phyloP scores from a whole-genome alignment of 2,329 filamentous ascomycete genomes.

The Pseudogymnoascus sp. region DNA sequence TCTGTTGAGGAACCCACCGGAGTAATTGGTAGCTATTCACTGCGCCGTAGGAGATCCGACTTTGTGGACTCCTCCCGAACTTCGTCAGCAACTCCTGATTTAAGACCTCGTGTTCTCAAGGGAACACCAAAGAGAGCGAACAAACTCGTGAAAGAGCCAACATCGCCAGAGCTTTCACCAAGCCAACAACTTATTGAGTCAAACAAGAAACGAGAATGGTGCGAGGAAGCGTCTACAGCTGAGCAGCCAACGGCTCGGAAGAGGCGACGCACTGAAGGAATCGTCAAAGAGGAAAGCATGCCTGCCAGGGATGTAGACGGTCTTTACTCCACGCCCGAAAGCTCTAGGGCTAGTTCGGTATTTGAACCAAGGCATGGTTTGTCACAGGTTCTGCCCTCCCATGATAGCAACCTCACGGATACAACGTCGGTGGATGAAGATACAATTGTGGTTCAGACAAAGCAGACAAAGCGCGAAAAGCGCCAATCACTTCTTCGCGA shows the following conservation, averaged over 20 bases:
- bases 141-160: constrained; percentile 19
- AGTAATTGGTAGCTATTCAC: constrained; percentile 39
- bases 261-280: not conserved
- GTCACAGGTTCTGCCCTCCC: not conserved
- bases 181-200: constrained; percentile 16
- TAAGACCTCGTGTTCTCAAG: constrained; percentile 26
- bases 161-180: constrained; percentile 19
- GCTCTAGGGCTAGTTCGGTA: constrained; percentile 9
- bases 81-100: constrained; percentile 48
- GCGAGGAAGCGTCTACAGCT: constrained; percentile 12
- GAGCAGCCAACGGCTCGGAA: constrained; percentile 7
- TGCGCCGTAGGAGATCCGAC: constrained; percentile 45
- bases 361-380: constrained; percentile 8
- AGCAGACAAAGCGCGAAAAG: constrained; percentile 8
- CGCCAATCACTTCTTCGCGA: not conserved
- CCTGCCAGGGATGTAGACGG: not conserved
- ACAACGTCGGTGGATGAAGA: constrained; percentile 30
- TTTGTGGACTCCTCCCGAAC: constrained; percentile 46
- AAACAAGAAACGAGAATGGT: constrained; percentile 22
- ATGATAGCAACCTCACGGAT: constrained; percentile 24
- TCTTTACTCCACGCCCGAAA: constrained; percentile 7
- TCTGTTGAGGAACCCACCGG: constrained; percentile 26
- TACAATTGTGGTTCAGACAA: constrained; percentile 23
- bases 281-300: constrained; percentile 11
- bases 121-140: constrained; percentile 22